Conservation (phyloP, 2,329 filamentous ascomycete genomes). For the Fusarium liriodendri region DNA sequence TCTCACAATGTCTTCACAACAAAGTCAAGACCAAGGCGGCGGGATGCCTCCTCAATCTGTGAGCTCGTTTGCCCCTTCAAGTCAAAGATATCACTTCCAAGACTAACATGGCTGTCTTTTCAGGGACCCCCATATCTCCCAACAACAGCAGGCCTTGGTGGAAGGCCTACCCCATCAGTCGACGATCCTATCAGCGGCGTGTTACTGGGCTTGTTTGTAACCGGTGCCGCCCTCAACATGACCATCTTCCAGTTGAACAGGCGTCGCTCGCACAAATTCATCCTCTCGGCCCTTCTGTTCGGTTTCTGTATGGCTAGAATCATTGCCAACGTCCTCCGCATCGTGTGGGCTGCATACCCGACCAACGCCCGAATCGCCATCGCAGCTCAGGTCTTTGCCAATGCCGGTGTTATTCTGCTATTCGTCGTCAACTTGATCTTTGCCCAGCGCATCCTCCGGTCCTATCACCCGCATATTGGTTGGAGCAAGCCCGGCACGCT, state of each 20-base stretch:
- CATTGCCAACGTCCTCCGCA: conserved; percentile 62
- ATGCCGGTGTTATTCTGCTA: conserved; percentile 78
- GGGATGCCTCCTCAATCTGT: conserved; percentile 26
- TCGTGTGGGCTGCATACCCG: conserved; percentile 62
- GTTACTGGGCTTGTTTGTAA: conserved; percentile 69
- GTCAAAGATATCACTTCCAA: neutral
- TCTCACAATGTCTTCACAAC: conserved; percentile 30
- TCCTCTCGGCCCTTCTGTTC: conserved; percentile 68
- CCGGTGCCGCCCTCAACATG: conserved; percentile 67
- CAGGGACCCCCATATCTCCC: conserved; percentile 54
- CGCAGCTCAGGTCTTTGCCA: conserved; percentile 76
- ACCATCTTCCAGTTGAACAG: conserved; percentile 65
- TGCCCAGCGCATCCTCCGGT: conserved; percentile 78
- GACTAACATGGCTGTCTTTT: conserved; percentile 1
- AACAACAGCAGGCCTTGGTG: conserved; percentile 63
- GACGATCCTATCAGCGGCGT: conserved; percentile 75
- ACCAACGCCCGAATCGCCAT: conserved; percentile 58
- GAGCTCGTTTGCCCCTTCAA: neutral
- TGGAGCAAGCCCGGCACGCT: conserved; percentile 69
- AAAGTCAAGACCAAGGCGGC: conserved; percentile 4
- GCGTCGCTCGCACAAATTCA: conserved; percentile 65
- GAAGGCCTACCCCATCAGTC: conserved; percentile 64
- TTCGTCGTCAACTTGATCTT: conserved; percentile 85
- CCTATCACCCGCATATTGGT: conserved; percentile 76
- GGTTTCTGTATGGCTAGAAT: conserved; percentile 68